Evolutionary conservation across 2,329 filamentous ascomycete genomes (phyloP).

Genomic region (Mariannaea elegans): DNA sequence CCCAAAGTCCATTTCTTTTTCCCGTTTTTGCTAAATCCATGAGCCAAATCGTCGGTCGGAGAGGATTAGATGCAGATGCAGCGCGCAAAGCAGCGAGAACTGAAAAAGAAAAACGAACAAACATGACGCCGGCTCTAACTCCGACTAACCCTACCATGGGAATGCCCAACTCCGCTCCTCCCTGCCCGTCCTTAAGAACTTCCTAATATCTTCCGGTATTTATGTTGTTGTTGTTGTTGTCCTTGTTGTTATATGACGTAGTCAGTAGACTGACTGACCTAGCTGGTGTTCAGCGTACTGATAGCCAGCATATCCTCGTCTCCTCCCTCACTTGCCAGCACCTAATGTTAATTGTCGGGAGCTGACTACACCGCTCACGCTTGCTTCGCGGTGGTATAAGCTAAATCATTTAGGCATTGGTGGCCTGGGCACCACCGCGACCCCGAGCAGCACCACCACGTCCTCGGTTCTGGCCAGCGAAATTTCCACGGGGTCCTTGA

Average conservation of each 20-base stretch:
- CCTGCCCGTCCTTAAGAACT: conserved; percentile 21
- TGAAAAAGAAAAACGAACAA: conserved; percentile 43
- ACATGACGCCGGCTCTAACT: conserved; percentile 46
- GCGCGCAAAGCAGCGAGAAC: conserved; percentile 42
- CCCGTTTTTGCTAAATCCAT: conserved; percentile 39
- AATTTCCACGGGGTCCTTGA: conserved; percentile 73
- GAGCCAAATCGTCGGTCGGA: conserved; percentile 38
- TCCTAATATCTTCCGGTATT: conserved; percentile 12
- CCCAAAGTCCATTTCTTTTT: conserved; percentile 35
- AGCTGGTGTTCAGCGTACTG: background rate
- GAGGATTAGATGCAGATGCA: conserved; percentile 44
- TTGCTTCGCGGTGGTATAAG: conserved; percentile 17
- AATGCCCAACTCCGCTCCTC: conserved; percentile 41
- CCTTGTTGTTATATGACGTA: background rate
- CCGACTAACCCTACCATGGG: conserved; percentile 40
- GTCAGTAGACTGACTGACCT: background rate
- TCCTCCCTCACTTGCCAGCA: conserved; percentile 5
- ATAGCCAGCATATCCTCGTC: background rate
- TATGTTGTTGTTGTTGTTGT: too few species aligned
- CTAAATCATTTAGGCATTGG: conserved; percentile 55
- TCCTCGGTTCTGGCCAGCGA: conserved; percentile 71
- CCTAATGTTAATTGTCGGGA: background rate
- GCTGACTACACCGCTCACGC: conserved; percentile 7
- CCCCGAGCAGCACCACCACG: conserved; percentile 73
- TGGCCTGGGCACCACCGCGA: conserved; percentile 66